A percentile compares a stretch with the other conserved stretches of the same genome.
These are phyloP conservation scores for Kluyveromyces sp. DNA, from an alignment of 1,139 yeast species.

Conservation along the genomic window DNA sequence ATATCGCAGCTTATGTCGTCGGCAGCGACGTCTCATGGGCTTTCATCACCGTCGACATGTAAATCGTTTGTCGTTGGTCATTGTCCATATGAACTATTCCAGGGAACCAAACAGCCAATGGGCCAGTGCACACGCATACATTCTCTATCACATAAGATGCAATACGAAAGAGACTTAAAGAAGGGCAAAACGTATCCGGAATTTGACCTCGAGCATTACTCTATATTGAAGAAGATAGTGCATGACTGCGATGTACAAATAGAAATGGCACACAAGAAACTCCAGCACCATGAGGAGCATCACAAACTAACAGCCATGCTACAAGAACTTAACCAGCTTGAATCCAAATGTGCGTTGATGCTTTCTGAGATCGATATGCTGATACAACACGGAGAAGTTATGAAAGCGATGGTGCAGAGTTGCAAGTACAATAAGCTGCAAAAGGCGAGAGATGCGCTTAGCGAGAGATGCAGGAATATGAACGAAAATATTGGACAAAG, in stretches of 20 bases:
- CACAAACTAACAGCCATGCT: conserved; percentile 56
- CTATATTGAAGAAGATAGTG: conserved; percentile 36
- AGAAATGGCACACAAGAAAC: conserved; percentile 52
- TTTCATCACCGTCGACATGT: conserved; percentile 66
- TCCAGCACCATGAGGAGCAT: conserved; percentile 75
- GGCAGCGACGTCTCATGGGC: conserved; percentile 34
- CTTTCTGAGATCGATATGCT: conserved; percentile 61
- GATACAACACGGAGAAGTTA: conserved; percentile 42
- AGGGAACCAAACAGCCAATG: conserved; percentile 74
- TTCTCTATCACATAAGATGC: conserved; percentile 64
- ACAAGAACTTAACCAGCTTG: conserved; percentile 58
- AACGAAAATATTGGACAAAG: conserved; percentile 77
- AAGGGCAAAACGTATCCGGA: conserved; percentile 57
- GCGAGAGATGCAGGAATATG: conserved; percentile 48
- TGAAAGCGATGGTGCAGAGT: conserved; percentile 42
- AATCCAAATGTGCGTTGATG: conserved; percentile 59
- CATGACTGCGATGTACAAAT: conserved; percentile 64
- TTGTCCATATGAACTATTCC: conserved; percentile 83
- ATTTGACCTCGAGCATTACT: conserved; percentile 58
- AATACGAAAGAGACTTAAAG: conserved; percentile 53
- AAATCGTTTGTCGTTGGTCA: conserved; percentile 74
- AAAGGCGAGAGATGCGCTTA: conserved; percentile 40
- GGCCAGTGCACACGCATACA: conserved; percentile 79
- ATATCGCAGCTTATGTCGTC: conserved; percentile 78
- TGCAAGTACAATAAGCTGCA: conserved; percentile 39